Evolutionary conservation across 148 eudicot species (phyloP).

Genomic region (Cornus florida): DNA sequence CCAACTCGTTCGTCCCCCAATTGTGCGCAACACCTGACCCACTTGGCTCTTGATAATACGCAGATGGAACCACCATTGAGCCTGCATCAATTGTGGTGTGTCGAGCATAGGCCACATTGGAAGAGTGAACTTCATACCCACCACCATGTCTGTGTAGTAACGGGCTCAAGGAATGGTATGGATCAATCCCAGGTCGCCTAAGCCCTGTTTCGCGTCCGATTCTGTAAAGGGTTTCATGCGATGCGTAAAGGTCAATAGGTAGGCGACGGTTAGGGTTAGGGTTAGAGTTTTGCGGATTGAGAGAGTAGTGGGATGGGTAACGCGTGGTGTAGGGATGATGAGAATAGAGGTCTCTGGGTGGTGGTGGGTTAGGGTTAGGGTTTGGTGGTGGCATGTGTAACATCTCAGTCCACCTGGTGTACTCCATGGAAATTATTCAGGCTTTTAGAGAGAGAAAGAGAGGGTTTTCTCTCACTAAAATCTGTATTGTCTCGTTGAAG

Average conservation of each 20-base stretch:
- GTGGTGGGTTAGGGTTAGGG: not conserved
- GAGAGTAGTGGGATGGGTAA: not conserved
- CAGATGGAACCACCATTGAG: constrained; percentile 3
- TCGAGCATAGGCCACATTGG: constrained; percentile 14
- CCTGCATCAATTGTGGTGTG: constrained; percentile 8
- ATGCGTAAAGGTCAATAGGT: not conserved
- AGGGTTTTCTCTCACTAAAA: not conserved
- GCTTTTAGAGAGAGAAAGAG: no score
- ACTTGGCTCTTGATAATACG: constrained; percentile 29
- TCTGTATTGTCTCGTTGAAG: no score
- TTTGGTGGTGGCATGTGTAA: constrained; percentile 3
- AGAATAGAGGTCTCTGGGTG: not conserved
- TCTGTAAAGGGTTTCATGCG: constrained; percentile 2
- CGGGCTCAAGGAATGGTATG: not conserved
- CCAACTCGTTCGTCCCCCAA: constrained; percentile 11
- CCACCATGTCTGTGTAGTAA: not conserved
- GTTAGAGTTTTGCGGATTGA: not conserved
- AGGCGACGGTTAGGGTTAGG: constrained; percentile 27
- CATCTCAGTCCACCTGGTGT: not conserved
- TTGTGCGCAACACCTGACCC: not conserved
- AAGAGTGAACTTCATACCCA: not conserved
- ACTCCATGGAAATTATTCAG: constrained; percentile 1
- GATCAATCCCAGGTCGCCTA: constrained; percentile 25
- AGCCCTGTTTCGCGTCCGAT: not conserved
- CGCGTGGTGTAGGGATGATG: not conserved